Evolutionary conservation across 1,139 yeast genomes (phyloP), one percentile per base, ranked within the genome.

Genomic region (Hanseniaspora sp.): DNA sequence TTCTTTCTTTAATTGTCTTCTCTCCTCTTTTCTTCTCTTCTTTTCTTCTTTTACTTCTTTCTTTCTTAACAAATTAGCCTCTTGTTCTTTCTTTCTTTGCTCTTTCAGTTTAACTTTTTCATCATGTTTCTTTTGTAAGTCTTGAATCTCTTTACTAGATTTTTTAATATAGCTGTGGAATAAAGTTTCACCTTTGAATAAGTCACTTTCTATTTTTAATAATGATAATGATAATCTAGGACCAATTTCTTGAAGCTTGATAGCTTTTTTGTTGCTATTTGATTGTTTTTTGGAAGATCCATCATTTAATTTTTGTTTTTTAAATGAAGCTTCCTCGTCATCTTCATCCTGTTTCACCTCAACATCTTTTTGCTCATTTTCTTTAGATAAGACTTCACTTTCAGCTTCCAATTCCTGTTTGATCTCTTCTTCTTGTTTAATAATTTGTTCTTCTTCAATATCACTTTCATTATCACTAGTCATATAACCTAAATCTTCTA

Each of bases 241-340:
- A 0, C 99, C 99, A 56, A 90, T 73, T 69, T 94, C 99, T 0
- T 92, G 86, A 57, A 94, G 74, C 66, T 88, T 88, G 61, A 94
- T 86, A 1, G 98, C 98, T 62, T 86, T 80, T 71, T 88, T 88
- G 59, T 82, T 79, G 37, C 56, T 73, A 57, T 53, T 40, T 53
- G 43, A 49, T 61, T 59, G 53, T 65, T 64, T 1, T 60, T 23
- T 34, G n/a, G 42, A 15, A 37, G 34, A 11, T 11, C 54, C 54
- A n/a, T 56, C 57, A 34, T 58, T 60, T 8, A 56, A 53, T 17
- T 59, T 56, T 54, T 56, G 59, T 58, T n/a, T 57, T 47, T 52
- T 59, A 48, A 42, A 53, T n/a, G 56, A 54, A 17, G 54, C 58
- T 30, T 55, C 59, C 13, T 56, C 59, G n/a, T 17, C 40, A 7